Base-by-base conservation (phyloP, 352 stramenopile genomes). In the Phytopythium cucurbitacearum region DNA sequence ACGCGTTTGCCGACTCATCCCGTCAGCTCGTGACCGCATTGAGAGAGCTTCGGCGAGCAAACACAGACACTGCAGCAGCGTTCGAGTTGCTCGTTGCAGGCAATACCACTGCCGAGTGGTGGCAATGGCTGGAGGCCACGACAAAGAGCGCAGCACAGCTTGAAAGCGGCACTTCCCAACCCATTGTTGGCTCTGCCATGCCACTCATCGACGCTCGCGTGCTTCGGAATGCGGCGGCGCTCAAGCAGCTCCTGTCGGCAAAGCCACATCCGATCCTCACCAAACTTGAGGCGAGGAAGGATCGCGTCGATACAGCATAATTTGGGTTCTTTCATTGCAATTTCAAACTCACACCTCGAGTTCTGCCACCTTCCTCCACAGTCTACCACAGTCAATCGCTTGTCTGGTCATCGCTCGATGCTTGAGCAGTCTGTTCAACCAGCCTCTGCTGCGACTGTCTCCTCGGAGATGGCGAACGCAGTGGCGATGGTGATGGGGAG, bases 1-100 rank as follows among this genome's bases (percentile, higher is more conserved):
- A 56, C 12, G 73, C 80, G 13, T 88, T 86, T 40, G 67, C 66
- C 38, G 41, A 32, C 7, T 74, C 62, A n/a, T 81, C 80, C 1
- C 65, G 57, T 12, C 47, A 73, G 28, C 51, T 75, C 13, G 53
- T 71, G 6, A 12, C n/a, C 0, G 52, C 59, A 16, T 40, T 71
- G 33, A 15, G 60, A 28, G 32, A 21, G 28, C 51, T 72, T 40
- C 16, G 66, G 36, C 55, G 43, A 12, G 9, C 34, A 16, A 53
- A 55, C 13, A 38, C n/a, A 38, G 7, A 32, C 16, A 10, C 4
- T 3, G 4, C 7, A 9, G 10, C 15, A 21, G 2, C 10, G 32
- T 5, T 4, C 34, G 9, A 7, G 0, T 37, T 70, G 28, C 65
- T 73, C 10, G 56, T 73, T 56, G 62, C 65, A 38, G 65, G 65